Base-by-base conservation (phyloP, 2,329 filamentous ascomycete species). In the Blastomyces emzantsi region DNA sequence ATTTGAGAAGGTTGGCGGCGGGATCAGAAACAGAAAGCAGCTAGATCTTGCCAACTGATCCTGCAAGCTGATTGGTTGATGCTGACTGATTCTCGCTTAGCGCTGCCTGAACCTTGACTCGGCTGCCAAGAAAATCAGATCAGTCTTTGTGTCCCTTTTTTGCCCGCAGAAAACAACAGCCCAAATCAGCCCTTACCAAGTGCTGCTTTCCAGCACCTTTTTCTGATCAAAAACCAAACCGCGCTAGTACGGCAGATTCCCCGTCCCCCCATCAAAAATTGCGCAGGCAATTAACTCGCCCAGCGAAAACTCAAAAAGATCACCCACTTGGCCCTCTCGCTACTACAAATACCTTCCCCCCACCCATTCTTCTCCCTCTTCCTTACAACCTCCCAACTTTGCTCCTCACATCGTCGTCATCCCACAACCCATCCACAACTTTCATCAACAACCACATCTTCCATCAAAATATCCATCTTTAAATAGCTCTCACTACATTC, bases 21-120 rank as follows among this genome's bases (percentile, higher is more conserved):
- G 70, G 75, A 77, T 77, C 75, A 77, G 66, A 15, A 69, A 65
- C 63, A 64, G 56, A 60, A 51, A 45, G 54, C 19, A 25, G 7
- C 66, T 64, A 63, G 74, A 74, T 70, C 68, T 66, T 69, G 65
- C 72, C 67, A 60, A 59, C 63, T 77, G 75, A 77, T 77, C 75
- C 73, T 75, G 69, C 1, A 28, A 28, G 63, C 56, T 71, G 65
- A 77, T 77, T 77, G 75, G 75, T 62, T 58, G 65, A 66, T 60
- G 57, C 62, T 36, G 57, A 30, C 45, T 64, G 33, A 55, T 57
- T 39, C 55, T 76, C 74, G 74, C 74, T 76, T 76, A 77, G 69
- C 61, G 64, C 65, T 47, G 60, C 5, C 11, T 36, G 39, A 22
- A 25, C 30, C 28, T n/a, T 36, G 52, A 55, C 52, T 19, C 52